A percentile compares a stretch with the other conserved stretches of the same genome.
These are phyloP conservation scores for Euphorbia celastroides DNA, from an alignment of 441 rosid species.

Conservation along the genomic window DNA sequence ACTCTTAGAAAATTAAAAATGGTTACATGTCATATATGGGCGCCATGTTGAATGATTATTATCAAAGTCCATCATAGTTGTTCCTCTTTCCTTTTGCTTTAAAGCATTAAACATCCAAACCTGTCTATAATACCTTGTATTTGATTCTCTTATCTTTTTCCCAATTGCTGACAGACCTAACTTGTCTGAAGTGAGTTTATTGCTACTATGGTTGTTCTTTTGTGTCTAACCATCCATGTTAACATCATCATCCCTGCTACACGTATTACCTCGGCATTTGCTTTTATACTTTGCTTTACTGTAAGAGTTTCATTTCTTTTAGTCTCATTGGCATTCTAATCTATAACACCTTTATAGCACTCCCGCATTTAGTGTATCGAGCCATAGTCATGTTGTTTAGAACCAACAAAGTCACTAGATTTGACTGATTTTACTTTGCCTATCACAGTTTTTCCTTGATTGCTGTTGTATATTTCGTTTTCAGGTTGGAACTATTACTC, in stretches of 20 bases:
- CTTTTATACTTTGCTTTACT: too few relatives aligned
- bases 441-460: background rate
- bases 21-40: background rate
- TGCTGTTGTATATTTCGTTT: conserved; percentile 11
- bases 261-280: too few relatives aligned
- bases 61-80: background rate
- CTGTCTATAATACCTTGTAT: background rate
- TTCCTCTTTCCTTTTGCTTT: background rate
- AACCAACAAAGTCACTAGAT: background rate
- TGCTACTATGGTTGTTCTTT: background rate
- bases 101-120: background rate
- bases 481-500: conserved; percentile 75
- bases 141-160: background rate
- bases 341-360: background rate
- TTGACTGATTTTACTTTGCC: background rate
- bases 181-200: background rate
- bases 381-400: background rate
- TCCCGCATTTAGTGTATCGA: background rate
- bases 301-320: background rate
- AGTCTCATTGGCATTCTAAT: background rate
- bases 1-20: background rate
- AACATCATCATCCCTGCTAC: background rate
- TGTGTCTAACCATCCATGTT: background rate
- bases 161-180: background rate
- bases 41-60: background rate